Base-by-base conservation (phyloP, 2,329 filamentous ascomycete genomes). In the Zelopaecilomyces penicillatus region DNA sequence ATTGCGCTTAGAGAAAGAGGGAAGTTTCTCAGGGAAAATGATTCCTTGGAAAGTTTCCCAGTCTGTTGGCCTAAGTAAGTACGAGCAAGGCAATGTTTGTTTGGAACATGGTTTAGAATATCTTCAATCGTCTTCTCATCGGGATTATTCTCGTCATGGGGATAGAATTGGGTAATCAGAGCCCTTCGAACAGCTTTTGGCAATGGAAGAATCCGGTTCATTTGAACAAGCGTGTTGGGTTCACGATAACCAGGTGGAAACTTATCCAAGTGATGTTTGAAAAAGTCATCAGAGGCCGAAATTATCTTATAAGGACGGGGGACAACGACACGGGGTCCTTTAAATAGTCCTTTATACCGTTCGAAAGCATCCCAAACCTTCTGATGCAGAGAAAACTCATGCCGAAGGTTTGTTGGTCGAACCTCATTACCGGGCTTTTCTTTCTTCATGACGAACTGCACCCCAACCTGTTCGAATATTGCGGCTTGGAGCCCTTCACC, bases 31-130 rank as follows among this genome's bases (percentile, higher is more conserved):
- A 40, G 42, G 26, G 42, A 47, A 33, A 47, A 43, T 1, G 3
- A 27, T 6, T 19, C 26, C 3, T 5, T 26, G 37, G 12, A 41
- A 35, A 43, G 41, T 3, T 6, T 31, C 26, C 28, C 27, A 6
- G 29, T 31, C 6, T 26, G 12, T 9, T 41, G 50, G 8, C 50
- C 54, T 10, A 56, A 45, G 30, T 54, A 55, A 4, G 45, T 46
- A 1, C 53, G 49, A 6, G 39, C 47, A 8, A 57, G 53, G 31
- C 52, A 54, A 37, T 57, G 49, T 27, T 54, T 55, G 40, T 55
- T 56, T 30, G 42, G 26, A 12, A 42, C 19, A 5, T 41, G 27
- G 29, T 45, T 31, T 12, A 55, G 37, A 19, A 46, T n/a, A 2
- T 29, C 8, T 4, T 46, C 5, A 12, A 46, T 12, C 7, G 29